A percentile compares a stretch with the other conserved stretches of the same genome.
These are phyloP conservation scores for Nemania diffusa DNA, from an alignment of 2,329 filamentous ascomycete species.

Conservation along the genomic window DNA sequence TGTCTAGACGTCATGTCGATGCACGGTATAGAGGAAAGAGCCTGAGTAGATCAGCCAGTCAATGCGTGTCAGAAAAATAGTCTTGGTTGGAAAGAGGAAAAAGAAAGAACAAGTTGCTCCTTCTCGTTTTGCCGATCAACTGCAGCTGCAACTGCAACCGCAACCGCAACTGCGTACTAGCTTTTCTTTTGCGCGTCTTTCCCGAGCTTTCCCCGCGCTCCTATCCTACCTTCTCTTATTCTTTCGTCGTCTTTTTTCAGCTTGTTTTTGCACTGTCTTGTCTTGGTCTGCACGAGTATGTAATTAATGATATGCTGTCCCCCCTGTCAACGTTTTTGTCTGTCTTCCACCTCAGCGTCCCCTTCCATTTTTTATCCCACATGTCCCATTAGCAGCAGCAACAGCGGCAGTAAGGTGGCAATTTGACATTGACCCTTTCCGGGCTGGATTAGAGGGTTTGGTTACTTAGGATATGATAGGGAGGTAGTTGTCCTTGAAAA, in stretches of 20 bases:
- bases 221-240: not conserved
- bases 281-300: constrained; percentile 15
- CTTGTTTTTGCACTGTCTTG: not conserved
- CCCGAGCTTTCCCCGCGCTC: not conserved
- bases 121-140: not conserved
- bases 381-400: not conserved
- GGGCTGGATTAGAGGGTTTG: not conserved
- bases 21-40: not conserved
- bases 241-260: not conserved
- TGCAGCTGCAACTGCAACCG: not conserved
- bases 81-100: not conserved
- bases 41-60: not conserved
- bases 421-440: constrained; percentile 7
- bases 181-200: not conserved
- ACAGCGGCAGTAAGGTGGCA: constrained; percentile 10
- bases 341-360: not conserved
- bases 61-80: not conserved
- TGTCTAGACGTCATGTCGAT: not conserved
- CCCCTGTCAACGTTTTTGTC: not conserved
- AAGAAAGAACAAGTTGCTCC: not conserved
- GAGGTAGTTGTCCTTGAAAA: constrained; percentile 7
- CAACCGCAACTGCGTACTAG: no score
- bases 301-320: constrained; percentile 3
- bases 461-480: not conserved
- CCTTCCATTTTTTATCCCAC: not conserved